These are phyloP conservation scores for Wickerhamomyces sp. DNA, from an alignment of 1,139 yeast species.

Conservation along the genomic window DNA sequence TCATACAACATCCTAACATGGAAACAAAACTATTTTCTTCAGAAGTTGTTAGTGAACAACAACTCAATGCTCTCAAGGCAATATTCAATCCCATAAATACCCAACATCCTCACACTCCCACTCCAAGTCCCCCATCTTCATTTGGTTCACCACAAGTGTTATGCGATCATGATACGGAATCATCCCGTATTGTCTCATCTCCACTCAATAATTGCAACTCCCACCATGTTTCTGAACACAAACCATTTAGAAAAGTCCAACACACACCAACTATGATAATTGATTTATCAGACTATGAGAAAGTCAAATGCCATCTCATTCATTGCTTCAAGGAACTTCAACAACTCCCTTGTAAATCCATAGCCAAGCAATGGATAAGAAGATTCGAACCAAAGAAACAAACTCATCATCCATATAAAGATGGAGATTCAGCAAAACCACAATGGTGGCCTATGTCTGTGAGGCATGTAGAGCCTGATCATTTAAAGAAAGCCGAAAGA, in stretches of 20 bases:
- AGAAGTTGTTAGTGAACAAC: neutral
- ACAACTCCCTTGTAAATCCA: conserved; percentile 54
- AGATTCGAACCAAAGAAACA: conserved; percentile 65
- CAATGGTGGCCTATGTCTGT: conserved; percentile 66
- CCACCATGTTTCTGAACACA: too few species aligned
- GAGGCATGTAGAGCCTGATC: conserved; percentile 71
- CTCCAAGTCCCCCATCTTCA: too few species aligned
- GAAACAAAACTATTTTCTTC: conserved; percentile 3
- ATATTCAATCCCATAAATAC: neutral
- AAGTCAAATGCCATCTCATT: neutral
- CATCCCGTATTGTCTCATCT: too few species aligned
- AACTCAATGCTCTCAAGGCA: neutral
- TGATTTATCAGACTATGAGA: neutral
- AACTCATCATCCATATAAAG: conserved; percentile 56
- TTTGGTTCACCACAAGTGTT: neutral
- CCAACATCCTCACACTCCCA: too few species aligned
- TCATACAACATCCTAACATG: conserved; percentile 2
- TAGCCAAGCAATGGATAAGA: conserved; percentile 68
- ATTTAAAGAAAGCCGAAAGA: conserved; percentile 55
- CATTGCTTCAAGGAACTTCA: conserved; percentile 28
- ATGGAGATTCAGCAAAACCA: conserved; percentile 46
- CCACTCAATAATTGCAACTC: too few species aligned
- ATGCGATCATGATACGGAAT: too few species aligned
- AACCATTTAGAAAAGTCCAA: neutral
- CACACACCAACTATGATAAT: neutral